Conservation (phyloP, 371 early-diverging fungal species). For the Mortierella sp. region DNA sequence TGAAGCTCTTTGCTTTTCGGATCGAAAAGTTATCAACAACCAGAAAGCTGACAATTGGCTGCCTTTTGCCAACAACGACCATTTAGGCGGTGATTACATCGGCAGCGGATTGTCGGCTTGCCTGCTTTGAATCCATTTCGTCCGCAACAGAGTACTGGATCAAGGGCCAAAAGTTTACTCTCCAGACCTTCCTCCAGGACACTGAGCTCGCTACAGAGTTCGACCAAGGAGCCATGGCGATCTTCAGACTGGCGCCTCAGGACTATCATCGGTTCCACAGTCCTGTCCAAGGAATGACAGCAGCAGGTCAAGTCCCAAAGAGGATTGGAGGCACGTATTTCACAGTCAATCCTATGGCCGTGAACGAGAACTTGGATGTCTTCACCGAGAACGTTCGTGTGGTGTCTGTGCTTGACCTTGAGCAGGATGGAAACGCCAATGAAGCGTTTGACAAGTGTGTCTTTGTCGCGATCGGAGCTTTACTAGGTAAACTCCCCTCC, state of each 20-base stretch:
- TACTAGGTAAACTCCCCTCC: constrained; percentile 30
- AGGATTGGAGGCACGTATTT: constrained; percentile 37
- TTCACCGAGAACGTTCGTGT: constrained; percentile 65
- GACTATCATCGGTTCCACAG: constrained; percentile 87
- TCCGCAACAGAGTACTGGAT: constrained; percentile 76
- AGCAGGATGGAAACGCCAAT: constrained; percentile 34
- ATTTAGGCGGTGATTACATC: constrained; percentile 66
- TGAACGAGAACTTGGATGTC: constrained; percentile 62
- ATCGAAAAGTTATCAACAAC: not conserved
- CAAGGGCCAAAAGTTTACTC: constrained; percentile 78
- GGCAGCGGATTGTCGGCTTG: constrained; percentile 78
- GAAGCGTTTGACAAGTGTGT: constrained; percentile 47
- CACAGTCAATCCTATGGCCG: constrained; percentile 64
- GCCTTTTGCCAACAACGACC: not conserved
- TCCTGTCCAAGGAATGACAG: constrained; percentile 72
- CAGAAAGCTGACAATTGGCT: not conserved
- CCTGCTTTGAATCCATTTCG: constrained; percentile 66
- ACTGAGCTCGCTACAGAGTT: constrained; percentile 58
- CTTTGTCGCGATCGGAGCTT: constrained; percentile 63
- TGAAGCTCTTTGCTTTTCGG: too few relatives aligned
- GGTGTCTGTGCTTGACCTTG: constrained; percentile 47
- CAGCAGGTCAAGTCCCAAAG: constrained; percentile 1
- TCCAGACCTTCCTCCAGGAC: constrained; percentile 66
- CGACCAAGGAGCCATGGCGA: constrained; percentile 73
- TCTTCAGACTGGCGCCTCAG: constrained; percentile 84